Evolutionary conservation across 352 stramenopile species (phyloP).

Genomic region (Phytophthora colocasiae): DNA sequence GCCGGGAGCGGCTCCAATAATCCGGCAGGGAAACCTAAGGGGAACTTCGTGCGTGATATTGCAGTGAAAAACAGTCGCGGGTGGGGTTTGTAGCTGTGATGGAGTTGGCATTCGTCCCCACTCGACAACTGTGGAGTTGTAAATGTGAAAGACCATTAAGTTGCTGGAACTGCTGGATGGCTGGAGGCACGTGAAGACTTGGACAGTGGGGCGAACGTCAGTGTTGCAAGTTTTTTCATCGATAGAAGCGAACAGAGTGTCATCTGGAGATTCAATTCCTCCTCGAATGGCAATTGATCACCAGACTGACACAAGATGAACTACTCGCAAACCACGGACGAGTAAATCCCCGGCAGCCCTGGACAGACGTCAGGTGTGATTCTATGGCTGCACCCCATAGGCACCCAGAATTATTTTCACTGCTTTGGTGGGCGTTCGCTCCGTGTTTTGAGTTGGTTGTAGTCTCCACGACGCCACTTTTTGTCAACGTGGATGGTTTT

Average conservation of each 20-base stretch:
- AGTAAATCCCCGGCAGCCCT: background rate
- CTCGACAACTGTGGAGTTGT: slow-evolving; percentile 23
- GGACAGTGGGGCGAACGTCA: slow-evolving; percentile 8
- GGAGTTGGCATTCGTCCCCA: background rate
- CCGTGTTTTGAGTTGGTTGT: too few relatives aligned
- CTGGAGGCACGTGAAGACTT: slow-evolving; percentile 4
- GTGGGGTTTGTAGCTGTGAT: background rate
- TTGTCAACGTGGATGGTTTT: background rate
- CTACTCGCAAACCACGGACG: background rate
- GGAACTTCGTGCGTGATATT: background rate
- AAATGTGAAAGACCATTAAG: slow-evolving; percentile 14
- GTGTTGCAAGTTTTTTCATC: slow-evolving; percentile 1
- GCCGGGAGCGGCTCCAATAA: slow-evolving; percentile 3
- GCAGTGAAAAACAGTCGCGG: background rate
- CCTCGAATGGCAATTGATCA: slow-evolving; percentile 7
- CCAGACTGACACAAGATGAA: slow-evolving; percentile 9
- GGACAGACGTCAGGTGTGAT: background rate
- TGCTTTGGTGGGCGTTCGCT: background rate
- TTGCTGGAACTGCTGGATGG: slow-evolving; percentile 10
- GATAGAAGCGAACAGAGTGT: background rate
- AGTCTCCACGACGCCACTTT: too few relatives aligned
- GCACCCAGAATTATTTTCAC: background rate
- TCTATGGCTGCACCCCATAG: background rate
- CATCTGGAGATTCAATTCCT: background rate
- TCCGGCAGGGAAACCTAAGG: background rate